These are phyloP conservation scores for Fusarium secorum DNA, from an alignment of 2,329 filamentous ascomycete genomes.

Conservation along the genomic window DNA sequence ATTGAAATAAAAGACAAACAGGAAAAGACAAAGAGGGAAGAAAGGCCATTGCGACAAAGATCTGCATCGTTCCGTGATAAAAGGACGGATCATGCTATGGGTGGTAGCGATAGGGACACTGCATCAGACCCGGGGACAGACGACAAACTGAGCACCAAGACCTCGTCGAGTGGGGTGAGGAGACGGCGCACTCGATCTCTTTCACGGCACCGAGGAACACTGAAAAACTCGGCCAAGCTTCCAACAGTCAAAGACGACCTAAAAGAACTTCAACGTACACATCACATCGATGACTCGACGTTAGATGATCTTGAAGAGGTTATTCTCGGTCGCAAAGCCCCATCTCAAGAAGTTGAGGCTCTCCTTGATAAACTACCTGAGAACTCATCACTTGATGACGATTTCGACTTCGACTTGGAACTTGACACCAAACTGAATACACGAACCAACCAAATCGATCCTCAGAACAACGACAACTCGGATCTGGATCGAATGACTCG, in stretches of 20 bases:
- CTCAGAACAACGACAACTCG: constrained; percentile 41
- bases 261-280: constrained; percentile 58
- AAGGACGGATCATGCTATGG: constrained; percentile 34
- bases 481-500: constrained; percentile 56
- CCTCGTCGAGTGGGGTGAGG: constrained; percentile 37
- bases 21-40: constrained; percentile 27
- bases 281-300: constrained; percentile 67
- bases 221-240: constrained; percentile 62
- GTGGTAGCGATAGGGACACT: constrained; percentile 42
- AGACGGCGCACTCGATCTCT: constrained; percentile 49
- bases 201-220: constrained; percentile 54
- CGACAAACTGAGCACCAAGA: constrained; percentile 32
- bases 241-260: constrained; percentile 65
- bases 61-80: constrained; percentile 38
- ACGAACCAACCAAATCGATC: constrained; percentile 33
- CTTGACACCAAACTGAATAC: constrained; percentile 40
- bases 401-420: constrained; percentile 39
- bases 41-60: constrained; percentile 14
- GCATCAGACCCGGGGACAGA: constrained; percentile 46
- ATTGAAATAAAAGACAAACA: constrained; percentile 32
- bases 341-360: constrained; percentile 36
- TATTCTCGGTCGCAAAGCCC: constrained; percentile 50
- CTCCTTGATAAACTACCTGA: constrained; percentile 41
- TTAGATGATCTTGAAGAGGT: constrained; percentile 66
- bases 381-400: constrained; percentile 33